phyloP scores from a whole-genome alignment of 768 basidiomycete species.

The Psilocybe cubensis region DNA sequence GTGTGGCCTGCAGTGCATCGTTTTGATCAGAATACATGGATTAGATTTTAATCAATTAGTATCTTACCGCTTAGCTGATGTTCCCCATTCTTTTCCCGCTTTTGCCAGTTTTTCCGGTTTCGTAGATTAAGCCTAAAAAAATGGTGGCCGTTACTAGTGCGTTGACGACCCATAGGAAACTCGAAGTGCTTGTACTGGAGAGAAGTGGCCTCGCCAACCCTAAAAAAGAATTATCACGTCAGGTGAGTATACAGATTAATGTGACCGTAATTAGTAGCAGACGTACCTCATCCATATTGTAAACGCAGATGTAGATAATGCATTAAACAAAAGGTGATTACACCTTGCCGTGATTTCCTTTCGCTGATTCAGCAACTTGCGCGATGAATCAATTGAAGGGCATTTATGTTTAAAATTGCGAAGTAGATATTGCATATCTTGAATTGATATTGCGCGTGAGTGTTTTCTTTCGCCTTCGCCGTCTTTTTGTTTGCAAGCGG shows the following conservation, averaged over 20 bases:
- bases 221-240: background rate
- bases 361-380: too few species aligned
- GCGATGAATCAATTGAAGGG: background rate
- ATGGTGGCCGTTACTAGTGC: background rate
- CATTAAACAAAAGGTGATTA: slow-evolving; percentile 17
- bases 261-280: background rate
- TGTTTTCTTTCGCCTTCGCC: slow-evolving; percentile 20
- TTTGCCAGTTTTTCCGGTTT: slow-evolving; percentile 17
- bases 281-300: slow-evolving; percentile 20
- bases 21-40: background rate
- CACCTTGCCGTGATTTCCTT: background rate
- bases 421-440: slow-evolving; percentile 19
- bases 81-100: slow-evolving; percentile 6
- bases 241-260: background rate
- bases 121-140: slow-evolving; percentile 9
- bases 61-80: slow-evolving; percentile 15
- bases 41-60: background rate
- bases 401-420: slow-evolving; percentile 3
- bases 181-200: slow-evolving; percentile 6
- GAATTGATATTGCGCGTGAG: slow-evolving; percentile 23
- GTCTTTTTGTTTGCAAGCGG: slow-evolving; percentile 23
- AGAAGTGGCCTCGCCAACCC: background rate
- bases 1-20: slow-evolving; percentile 6
- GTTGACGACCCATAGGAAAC: background rate
- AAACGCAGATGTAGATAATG: slow-evolving; percentile 15